Conservation (phyloP, 768 basidiomycete genomes). For the Lactarius evosmus region DNA sequence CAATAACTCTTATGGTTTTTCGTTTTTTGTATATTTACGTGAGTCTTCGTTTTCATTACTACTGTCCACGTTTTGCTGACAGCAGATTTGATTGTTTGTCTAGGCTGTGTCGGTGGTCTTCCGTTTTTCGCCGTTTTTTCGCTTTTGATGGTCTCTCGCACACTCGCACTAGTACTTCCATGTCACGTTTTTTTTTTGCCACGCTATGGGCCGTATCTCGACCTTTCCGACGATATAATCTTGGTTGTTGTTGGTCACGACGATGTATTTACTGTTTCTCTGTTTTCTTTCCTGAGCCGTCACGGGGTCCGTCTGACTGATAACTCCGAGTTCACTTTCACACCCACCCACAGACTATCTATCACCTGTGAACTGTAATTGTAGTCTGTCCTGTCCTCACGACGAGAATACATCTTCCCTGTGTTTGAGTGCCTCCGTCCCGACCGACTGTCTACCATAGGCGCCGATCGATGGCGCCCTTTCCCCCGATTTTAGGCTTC, state of each 20-base stretch:
- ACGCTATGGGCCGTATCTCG: slow-evolving; percentile 8
- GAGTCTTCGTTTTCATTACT: not conserved
- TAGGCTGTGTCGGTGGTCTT: slow-evolving; percentile 8
- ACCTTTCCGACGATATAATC: slow-evolving; percentile 4
- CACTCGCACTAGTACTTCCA: slow-evolving; percentile 4
- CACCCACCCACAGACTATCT: not conserved
- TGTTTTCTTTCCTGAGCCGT: not conserved
- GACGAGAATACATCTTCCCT: not conserved
- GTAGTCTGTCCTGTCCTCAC: not conserved
- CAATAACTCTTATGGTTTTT: slow-evolving; percentile 5
- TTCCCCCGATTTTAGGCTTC: not conserved
- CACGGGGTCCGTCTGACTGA: not conserved
- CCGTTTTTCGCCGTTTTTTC: slow-evolving; percentile 7
- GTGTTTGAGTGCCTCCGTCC: not conserved
- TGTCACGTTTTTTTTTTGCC: slow-evolving; percentile 4
- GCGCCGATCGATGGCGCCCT: slow-evolving; percentile 15
- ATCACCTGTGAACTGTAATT: not conserved
- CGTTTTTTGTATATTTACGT: slow-evolving; percentile 16
- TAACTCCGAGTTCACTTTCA: not conserved
- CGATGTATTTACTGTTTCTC: slow-evolving; percentile 15
- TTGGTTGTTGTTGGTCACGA: slow-evolving; percentile 10
- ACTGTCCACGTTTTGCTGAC: not conserved
- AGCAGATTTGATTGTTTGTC: not conserved
- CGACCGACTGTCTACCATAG: not conserved
- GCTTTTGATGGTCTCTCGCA: slow-evolving; percentile 1